phyloP scores from a whole-genome alignment of 441 rosid genomes.

The Gossypium davidsonii region DNA sequence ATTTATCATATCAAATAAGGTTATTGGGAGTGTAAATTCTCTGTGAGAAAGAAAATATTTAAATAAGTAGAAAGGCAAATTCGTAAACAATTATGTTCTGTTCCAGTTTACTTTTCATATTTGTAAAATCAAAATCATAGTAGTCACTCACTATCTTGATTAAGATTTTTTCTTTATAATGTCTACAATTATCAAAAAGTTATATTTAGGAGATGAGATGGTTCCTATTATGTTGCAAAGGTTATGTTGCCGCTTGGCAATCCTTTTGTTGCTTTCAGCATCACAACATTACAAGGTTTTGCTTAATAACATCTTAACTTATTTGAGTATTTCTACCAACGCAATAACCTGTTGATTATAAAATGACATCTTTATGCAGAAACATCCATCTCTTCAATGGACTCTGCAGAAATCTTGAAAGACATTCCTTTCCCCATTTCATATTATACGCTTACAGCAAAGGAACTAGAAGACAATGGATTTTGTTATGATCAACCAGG shows the following conservation, averaged over 20 bases:
- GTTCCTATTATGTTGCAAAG: neutral
- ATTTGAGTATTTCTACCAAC: neutral
- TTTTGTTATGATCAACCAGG: conserved; percentile 60
- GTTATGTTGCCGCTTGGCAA: neutral
- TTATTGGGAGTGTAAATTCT: neutral
- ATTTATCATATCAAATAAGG: neutral
- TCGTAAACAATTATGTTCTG: neutral
- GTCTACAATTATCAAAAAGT: neutral
- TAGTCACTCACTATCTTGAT: neutral
- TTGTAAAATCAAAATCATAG: neutral
- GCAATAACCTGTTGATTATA: conserved; percentile 5
- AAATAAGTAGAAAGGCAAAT: neutral
- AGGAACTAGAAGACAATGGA: conserved; percentile 77
- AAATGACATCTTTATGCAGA: conserved; percentile 28
- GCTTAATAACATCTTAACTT: neutral
- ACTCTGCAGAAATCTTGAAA: conserved; percentile 38
- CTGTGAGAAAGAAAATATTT: neutral
- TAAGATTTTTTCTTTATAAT: neutral
- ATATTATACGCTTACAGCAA: conserved; percentile 65
- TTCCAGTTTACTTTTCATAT: neutral
- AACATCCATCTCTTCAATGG: conserved; percentile 18
- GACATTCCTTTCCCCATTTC: conserved; percentile 70
- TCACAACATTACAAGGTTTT: neutral
- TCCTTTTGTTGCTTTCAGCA: conserved; percentile 3
- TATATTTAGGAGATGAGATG: neutral